Evolutionary conservation across 345 rosid species (phyloP).

Genomic region (Pistacia vera): DNA sequence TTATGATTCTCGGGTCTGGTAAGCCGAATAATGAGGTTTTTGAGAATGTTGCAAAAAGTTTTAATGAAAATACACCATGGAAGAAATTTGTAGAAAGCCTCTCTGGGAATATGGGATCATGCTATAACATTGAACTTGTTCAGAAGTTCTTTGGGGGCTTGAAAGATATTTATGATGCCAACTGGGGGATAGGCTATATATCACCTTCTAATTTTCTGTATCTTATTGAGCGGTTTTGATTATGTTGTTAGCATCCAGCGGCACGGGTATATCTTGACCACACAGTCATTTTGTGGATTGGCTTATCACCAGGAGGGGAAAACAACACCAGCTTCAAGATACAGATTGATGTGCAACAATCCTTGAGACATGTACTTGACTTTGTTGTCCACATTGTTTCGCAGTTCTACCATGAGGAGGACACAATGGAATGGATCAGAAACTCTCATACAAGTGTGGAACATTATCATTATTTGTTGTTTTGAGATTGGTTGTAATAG

Average conservation of each 20-base stretch:
- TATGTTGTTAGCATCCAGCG: slow-evolving; percentile 9
- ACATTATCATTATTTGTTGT: slow-evolving; percentile 24
- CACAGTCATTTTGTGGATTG: slow-evolving; percentile 44
- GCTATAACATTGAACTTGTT: slow-evolving; percentile 3
- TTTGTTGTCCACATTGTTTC: slow-evolving; percentile 12
- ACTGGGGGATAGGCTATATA: slow-evolving; percentile 43
- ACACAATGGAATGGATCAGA: slow-evolving; percentile 35
- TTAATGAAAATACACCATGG: slow-evolving; percentile 32
- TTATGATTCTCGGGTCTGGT: slow-evolving; percentile 47
- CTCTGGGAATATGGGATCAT: not conserved
- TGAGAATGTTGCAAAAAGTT: slow-evolving; percentile 9
- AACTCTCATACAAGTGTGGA: not conserved
- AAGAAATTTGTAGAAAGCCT: slow-evolving; percentile 29
- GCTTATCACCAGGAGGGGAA: slow-evolving; percentile 34
- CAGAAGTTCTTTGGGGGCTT: slow-evolving; percentile 34
- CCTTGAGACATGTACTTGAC: not conserved
- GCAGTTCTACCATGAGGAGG: slow-evolving; percentile 1
- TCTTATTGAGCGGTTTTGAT: slow-evolving; percentile 44
- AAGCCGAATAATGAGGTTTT: slow-evolving; percentile 3
- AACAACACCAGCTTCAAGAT: not conserved
- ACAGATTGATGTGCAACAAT: not conserved
- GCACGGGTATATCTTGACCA: slow-evolving; percentile 19
- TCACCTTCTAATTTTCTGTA: slow-evolving; percentile 48
- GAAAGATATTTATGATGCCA: slow-evolving; percentile 27
- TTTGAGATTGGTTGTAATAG: slow-evolving; percentile 34